Conservation (phyloP, 2,329 filamentous ascomycete species). For the Penicillium thymicola region DNA sequence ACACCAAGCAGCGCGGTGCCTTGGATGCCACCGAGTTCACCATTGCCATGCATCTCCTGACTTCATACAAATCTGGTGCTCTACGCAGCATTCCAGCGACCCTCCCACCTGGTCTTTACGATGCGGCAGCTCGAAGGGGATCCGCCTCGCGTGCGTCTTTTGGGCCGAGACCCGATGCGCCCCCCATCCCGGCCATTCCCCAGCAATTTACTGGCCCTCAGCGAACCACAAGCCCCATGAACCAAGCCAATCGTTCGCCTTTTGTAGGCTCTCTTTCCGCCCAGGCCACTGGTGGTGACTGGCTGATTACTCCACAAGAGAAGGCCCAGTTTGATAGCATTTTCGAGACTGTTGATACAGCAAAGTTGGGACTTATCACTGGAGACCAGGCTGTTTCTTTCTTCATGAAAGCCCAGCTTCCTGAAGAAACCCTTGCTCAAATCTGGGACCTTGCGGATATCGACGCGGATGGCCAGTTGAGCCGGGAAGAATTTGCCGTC, state of each 20-base stretch:
- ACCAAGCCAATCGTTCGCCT: constrained; percentile 39
- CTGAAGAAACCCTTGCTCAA: constrained; percentile 83
- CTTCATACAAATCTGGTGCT: constrained; percentile 80
- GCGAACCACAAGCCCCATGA: constrained; percentile 60
- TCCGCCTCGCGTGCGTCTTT: constrained; percentile 50
- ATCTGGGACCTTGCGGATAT: constrained; percentile 98
- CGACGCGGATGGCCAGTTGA: constrained; percentile 81
- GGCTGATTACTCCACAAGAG: constrained; percentile 78
- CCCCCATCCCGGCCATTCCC: constrained; percentile 66
- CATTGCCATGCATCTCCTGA: constrained; percentile 95
- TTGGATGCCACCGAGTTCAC: constrained; percentile 89
- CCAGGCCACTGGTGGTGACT: constrained; percentile 63
- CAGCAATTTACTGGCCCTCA: constrained; percentile 68
- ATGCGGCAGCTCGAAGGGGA: constrained; percentile 75
- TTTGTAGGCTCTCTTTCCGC: constrained; percentile 51
- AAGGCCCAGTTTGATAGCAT: constrained; percentile 85
- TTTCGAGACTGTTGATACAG: constrained; percentile 78
- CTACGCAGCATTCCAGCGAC: constrained; percentile 75
- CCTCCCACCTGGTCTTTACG: constrained; percentile 81
- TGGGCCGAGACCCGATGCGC: constrained; percentile 51
- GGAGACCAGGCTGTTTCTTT: constrained; percentile 94
- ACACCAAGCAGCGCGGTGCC: constrained; percentile 86
- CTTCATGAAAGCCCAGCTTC: constrained; percentile 85
- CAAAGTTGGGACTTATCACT: constrained; percentile 76
- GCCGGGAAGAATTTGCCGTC: constrained; percentile 88